These are phyloP conservation scores for Lactifluus hygrophoroides DNA, from an alignment of 768 basidiomycete species.

Conservation along the genomic window DNA sequence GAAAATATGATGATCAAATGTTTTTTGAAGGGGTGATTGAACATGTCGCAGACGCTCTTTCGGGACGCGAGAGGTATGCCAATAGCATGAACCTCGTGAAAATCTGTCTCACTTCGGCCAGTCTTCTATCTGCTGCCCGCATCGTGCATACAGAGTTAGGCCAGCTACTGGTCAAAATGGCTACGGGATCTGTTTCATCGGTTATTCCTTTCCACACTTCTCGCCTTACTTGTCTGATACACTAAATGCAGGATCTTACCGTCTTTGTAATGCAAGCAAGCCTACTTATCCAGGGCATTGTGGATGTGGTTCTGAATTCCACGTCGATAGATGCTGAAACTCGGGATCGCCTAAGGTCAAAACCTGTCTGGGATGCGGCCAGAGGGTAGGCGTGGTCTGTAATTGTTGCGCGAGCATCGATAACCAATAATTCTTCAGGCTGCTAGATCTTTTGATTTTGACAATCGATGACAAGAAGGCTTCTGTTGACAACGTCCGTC, in stretches of 20 bases:
- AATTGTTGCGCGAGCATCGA: neutral
- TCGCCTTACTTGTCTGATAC: neutral
- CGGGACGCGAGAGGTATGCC: neutral
- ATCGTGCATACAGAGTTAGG: neutral
- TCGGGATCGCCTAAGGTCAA: conserved; percentile 7
- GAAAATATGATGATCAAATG: neutral
- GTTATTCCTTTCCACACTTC: neutral
- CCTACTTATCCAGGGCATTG: conserved; percentile 11
- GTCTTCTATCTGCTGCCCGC: conserved; percentile 1
- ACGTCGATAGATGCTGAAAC: neutral
- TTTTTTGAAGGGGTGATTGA: conserved; percentile 6
- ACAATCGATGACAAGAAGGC: neutral
- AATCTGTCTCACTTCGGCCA: neutral
- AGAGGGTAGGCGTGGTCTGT: neutral
- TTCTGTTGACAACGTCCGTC: neutral
- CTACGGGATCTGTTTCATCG: neutral
- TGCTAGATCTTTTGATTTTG: conserved; percentile 2
- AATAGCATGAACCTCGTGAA: too few relatives aligned
- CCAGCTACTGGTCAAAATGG: neutral
- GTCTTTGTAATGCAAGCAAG: neutral
- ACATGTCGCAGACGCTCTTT: neutral
- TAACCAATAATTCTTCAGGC: neutral
- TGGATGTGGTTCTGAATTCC: neutral
- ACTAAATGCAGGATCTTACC: neutral
- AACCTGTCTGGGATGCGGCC: conserved; percentile 7